phyloP scores from a whole-genome alignment of 352 stramenopile species.

The Globisporangium cylindrosporum region DNA sequence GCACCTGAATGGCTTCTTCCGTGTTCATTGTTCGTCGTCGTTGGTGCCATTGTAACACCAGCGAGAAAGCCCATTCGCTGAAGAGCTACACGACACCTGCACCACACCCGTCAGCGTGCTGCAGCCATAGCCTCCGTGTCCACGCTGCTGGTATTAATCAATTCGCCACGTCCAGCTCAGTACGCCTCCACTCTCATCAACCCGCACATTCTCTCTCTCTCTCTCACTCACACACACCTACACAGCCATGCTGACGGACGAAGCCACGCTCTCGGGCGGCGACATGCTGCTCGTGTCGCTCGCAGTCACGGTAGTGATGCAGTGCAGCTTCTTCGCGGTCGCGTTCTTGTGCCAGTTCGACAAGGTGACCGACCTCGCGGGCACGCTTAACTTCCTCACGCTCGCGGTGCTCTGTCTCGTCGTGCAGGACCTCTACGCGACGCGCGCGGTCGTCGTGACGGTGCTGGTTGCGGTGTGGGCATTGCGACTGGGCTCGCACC shows the following conservation, averaged over 20 bases:
- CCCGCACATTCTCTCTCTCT: not conserved
- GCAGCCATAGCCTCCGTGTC: not conserved
- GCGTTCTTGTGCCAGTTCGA: slow-evolving; percentile 62
- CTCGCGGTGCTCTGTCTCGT: slow-evolving; percentile 49
- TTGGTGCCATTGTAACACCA: no score
- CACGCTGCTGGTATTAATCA: not conserved
- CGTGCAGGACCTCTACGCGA: slow-evolving; percentile 38
- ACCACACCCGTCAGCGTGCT: not conserved
- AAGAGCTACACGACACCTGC: not conserved
- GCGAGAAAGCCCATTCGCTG: no score
- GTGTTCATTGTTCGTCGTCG: not conserved
- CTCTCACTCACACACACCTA: not conserved
- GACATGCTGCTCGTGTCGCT: slow-evolving; percentile 46
- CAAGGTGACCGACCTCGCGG: slow-evolving; percentile 64
- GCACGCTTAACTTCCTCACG: slow-evolving; percentile 58
- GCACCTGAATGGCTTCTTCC: no score
- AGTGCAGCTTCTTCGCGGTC: slow-evolving; percentile 59
- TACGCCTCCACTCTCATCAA: not conserved
- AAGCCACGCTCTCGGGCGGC: slow-evolving; percentile 16
- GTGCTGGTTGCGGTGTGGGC: slow-evolving; percentile 53
- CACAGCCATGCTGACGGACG: slow-evolving; percentile 1
- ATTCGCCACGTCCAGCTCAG: not conserved
- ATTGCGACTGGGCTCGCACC: slow-evolving; percentile 58
- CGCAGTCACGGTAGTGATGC: slow-evolving; percentile 45
- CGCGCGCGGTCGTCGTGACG: slow-evolving; percentile 48